Base-by-base conservation (phyloP, 1,284 basidiomycete species). In the Austroboletus rostrupii region DNA sequence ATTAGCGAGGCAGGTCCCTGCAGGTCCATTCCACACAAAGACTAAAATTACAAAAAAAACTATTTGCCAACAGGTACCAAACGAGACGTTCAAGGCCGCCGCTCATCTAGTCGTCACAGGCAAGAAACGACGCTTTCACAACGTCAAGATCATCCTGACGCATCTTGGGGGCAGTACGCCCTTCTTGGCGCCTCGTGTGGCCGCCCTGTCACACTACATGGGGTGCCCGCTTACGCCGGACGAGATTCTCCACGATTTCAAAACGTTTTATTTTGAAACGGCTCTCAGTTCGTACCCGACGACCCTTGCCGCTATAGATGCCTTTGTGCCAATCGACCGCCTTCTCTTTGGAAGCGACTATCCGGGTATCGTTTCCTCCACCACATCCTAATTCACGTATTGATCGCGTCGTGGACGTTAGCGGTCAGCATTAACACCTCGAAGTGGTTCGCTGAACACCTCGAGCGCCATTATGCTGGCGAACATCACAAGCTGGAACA, bases 31-130 rank as follows among this genome's bases (percentile, higher is more conserved):
- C 42, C 39, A 43, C 39, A 43, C 40, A 47, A 43, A 21, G 28
- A 33, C 38, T 13, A 3, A 44, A 64, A 54, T 53, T 35, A 26
- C 6, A 26, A 26, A 5, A 26, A 26, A 29, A 57, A 59, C 58
- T 28, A 51, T 5, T 7, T 61, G 23, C 29, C 42, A 48, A 40
- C 50, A 87, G 85, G 84, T 86, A 0, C 85, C 86, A 12, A 82
- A 85, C 60, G 85, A 89, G 66, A 88, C 87, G 0, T 87, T 79
- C 72, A 88, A 87, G 69, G 86, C 84, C 3, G 85, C 85, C 35
- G 78, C 85, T 1, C 83, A 87, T 62, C 75, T 88, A 41, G 83
- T 88, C 41, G 79, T 87, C 28, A 76, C 82, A 2, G 81, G 83
- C 43, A 79, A 79, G 57, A 85, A 83, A 63, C 78, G 82, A 43